Evolutionary conservation across 1,284 basidiomycete species (phyloP), one percentile per base, ranked within the genome.

Genomic region (Heterobasidion irregulare): DNA sequence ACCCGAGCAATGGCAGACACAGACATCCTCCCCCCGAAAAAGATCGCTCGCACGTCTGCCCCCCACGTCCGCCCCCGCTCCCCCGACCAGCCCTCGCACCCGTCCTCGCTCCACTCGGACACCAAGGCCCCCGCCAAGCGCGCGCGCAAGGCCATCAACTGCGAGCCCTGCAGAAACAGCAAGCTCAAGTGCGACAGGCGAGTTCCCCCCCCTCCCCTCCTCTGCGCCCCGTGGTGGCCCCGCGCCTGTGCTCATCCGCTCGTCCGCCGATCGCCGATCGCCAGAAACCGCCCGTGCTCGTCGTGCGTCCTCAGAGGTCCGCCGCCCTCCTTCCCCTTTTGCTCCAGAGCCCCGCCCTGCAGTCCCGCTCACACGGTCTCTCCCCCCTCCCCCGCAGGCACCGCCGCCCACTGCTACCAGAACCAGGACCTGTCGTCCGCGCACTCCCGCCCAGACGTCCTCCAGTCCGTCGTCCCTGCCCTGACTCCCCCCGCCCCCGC

Each of bases 101-200:
- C 49, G 4, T 13, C 18, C 52, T 43, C 44, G 15, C 19, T 51
- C 12, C 33, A 38, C 6, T 52, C 50, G n/a, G 47, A 44, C 48
- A 10, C 38, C 16, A 58, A 46, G 47, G 38, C 16, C 15, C 84
- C 87, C 2, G 80, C 84, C 38, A 90, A 90, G 70, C 79, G 87
- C 50, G 84, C 88, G 0, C 77, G 88, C 58, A 90, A 90, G 65
- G 86, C 89, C 16, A 89, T 91, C 64, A 91, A 91, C 70, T 91
- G 88, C 65, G 87, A 89, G 62, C 88, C 88, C 1, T 91, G 88
- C 70, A 79, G 88, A 65, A 85, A 83, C 64, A 87, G 84, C 75
- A 89, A 91, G 69, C 80, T 91, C 62, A 90, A 91, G 71, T 91
- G 88, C 72, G 89, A 89, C 69, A 82, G 87, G 86, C 86, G 57